A percentile compares a stretch with the other conserved stretches of the same genome.
phyloP scores from a whole-genome alignment of 1,139 yeast genomes.

The Suhomyces anneliseae region DNA sequence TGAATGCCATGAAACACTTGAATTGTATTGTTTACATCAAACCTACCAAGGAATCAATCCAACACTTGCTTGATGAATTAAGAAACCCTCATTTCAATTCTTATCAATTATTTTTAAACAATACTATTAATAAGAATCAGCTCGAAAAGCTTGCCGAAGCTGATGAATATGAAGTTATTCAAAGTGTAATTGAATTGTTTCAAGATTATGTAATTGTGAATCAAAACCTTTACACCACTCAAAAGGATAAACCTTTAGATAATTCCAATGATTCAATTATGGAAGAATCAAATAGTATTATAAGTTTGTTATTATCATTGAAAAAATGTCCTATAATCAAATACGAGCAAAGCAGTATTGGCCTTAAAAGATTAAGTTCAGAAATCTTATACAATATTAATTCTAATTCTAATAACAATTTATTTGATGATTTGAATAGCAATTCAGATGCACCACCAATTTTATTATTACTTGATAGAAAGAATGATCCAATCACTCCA shows the following conservation, averaged over 20 bases:
- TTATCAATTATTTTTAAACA: conserved; percentile 77
- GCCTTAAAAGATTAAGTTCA: conserved; percentile 62
- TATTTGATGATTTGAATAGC: conserved; percentile 65
- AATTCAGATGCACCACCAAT: conserved; percentile 69
- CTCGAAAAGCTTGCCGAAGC: conserved; percentile 86
- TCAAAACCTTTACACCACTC: conserved; percentile 53
- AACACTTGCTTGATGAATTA: conserved; percentile 62
- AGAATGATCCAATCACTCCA: conserved; percentile 91
- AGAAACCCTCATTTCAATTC: conserved; percentile 73
- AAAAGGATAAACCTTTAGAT: conserved; percentile 15
- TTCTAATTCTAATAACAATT: conserved; percentile 53
- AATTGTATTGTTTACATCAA: conserved; percentile 78
- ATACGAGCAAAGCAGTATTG: conserved; percentile 69
- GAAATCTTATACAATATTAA: conserved; percentile 63
- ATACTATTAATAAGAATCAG: conserved; percentile 69
- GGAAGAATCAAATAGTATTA: conserved; percentile 54
- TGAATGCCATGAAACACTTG: conserved; percentile 73
- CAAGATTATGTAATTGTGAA: conserved; percentile 80
- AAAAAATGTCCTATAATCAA: conserved; percentile 77
- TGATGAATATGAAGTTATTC: conserved; percentile 81
- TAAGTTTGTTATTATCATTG: conserved; percentile 69
- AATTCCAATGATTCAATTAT: conserved; percentile 23
- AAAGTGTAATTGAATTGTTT: conserved; percentile 75
- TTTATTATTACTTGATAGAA: conserved; percentile 76
- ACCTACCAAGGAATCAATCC: conserved; percentile 69